phyloP scores from a whole-genome alignment of 768 basidiomycete species.

The Pholiota microspora region DNA sequence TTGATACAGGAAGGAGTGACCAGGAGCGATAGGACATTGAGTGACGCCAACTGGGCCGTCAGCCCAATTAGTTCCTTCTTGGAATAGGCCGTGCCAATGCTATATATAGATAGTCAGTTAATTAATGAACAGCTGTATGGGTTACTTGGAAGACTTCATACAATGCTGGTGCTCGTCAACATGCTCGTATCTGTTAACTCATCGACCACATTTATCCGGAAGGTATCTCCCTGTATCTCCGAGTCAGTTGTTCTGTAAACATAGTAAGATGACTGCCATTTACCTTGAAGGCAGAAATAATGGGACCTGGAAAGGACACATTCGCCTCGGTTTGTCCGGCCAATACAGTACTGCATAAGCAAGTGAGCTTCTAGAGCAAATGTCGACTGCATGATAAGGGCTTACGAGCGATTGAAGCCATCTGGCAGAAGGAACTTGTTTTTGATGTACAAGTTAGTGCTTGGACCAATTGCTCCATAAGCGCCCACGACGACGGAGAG shows the following conservation, averaged over 20 bases:
- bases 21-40: constrained; percentile 40
- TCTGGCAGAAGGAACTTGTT: constrained; percentile 50
- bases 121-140: background rate
- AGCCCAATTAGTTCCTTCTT: constrained; percentile 28
- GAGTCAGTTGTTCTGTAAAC: background rate
- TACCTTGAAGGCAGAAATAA: constrained; percentile 25
- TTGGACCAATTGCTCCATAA: constrained; percentile 18
- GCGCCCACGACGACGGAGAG: constrained; percentile 8
- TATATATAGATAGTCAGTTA: constrained; percentile 16
- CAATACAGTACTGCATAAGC: constrained; percentile 19
- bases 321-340: constrained; percentile 17
- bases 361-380: too few species aligned
- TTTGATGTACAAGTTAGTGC: constrained; percentile 33
- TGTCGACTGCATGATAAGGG: too few species aligned
- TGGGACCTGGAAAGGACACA: constrained; percentile 23
- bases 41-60: constrained; percentile 34
- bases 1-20: constrained; percentile 30
- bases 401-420: constrained; percentile 38
- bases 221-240: constrained; percentile 31
- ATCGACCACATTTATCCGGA: constrained; percentile 46
- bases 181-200: constrained; percentile 43
- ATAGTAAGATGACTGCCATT: background rate
- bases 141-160: constrained; percentile 20
- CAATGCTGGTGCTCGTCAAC: constrained; percentile 47
- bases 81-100: constrained; percentile 46